Base-by-base conservation (phyloP, 257 asterid species). In the Dorcoceras hygrometricum region DNA sequence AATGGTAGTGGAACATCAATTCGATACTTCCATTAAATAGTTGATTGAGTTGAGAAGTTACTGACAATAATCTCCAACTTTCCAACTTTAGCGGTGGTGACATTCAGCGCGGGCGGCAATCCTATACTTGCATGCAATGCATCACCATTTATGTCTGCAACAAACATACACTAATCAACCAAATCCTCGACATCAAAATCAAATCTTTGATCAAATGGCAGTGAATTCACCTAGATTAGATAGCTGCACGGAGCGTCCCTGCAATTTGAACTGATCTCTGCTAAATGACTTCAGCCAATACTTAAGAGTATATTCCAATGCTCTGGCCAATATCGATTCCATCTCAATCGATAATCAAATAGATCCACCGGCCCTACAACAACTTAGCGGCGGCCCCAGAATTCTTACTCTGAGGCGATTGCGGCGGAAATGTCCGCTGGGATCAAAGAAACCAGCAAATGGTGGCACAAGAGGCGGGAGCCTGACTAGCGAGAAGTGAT, bases 121-220 rank as follows among this genome's bases (percentile, higher is more conserved):
- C 99, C 99, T n/a, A 90, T 67, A 72, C 99, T 90, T 12, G 99
- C 97, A 68, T 93, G 99, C 77, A 93, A 62, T 32, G 99, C 95
- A 64, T 93, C 99, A 60, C 99, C 97, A 72, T 90, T 84, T 64
- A 93, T 81, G 75, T 93, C 99, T 93, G 69, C 78, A 69, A 71
- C 57, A 73, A 78, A 58, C 25, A 57, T 2, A 16, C 11, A 50
- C 53, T 61, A 70, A 73, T 22, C 23, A 58, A 67, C 59, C 57
- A 11, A 64, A 66, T 7, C 65, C 66, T 53, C 70, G 0, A 63
- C 48, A 26, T 23, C 67, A 7, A 72, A 25, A 72, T 28, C 34
- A 61, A 70, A 67, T 34, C 70, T 59, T 57, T 48, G 19, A 69
- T 28, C 36, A 69, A 68, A 75, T 64, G 71, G 31, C 23, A 71